A percentile compares a stretch with the other conserved stretches of the same genome.
Evolutionary conservation across 164 flowering plant genomes (phyloP).

Genomic region (Nymphaea thermarum): DNA sequence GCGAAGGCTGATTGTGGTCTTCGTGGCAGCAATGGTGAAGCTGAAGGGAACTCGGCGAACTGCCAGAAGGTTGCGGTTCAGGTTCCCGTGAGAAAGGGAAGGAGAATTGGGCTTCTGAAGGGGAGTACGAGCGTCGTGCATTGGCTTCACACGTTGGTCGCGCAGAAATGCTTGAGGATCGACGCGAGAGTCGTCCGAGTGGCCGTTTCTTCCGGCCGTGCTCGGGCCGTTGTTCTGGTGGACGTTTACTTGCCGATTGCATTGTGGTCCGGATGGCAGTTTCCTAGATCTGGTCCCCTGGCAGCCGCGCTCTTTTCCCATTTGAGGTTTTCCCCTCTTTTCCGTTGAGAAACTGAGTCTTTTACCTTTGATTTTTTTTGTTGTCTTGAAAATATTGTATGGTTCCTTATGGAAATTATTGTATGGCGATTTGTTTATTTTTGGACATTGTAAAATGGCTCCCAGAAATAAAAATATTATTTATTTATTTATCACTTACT

Average conservation of each 20-base stretch:
- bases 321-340: conserved; percentile 39
- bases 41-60: not conserved
- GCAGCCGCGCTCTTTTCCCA: conserved; percentile 70
- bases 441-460: too few species aligned
- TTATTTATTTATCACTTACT: too few species aligned
- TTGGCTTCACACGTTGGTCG: conserved; percentile 38
- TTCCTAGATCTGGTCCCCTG: conserved; percentile 35
- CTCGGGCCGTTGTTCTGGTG: conserved; percentile 53
- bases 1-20: not conserved
- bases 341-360: not conserved
- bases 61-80: conserved; percentile 1
- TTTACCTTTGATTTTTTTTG: not conserved
- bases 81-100: conserved; percentile 20
- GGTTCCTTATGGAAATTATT: too few species aligned
- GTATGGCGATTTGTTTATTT: too few species aligned
- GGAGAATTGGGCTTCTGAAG: conserved; percentile 28
- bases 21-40: not conserved
- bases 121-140: conserved; percentile 51
- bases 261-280: conserved; percentile 82
- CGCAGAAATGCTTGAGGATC: conserved; percentile 43
- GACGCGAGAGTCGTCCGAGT: conserved; percentile 32
- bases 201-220: conserved; percentile 13
- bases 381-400: too few species aligned
- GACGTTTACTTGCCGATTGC: conserved; percentile 67
- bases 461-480: too few species aligned